Evolutionary conservation across 768 basidiomycete genomes (phyloP).

Genomic region (Lentinus tigrinus): DNA sequence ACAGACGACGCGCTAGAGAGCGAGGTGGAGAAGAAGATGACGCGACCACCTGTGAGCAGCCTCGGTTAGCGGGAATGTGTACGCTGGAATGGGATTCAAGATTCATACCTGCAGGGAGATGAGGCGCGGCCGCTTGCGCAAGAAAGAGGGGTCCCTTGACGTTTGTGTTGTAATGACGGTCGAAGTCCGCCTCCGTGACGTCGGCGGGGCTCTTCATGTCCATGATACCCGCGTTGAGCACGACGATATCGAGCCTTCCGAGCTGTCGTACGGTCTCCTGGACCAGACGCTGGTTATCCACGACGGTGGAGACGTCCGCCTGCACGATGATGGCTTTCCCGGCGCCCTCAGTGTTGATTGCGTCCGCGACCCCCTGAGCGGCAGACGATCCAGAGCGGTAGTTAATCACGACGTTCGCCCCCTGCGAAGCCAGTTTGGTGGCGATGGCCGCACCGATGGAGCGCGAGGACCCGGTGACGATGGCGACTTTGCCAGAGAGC

Average conservation of each 20-base stretch:
- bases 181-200: slow-evolving; percentile 51
- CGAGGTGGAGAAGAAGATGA: slow-evolving; percentile 58
- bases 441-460: slow-evolving; percentile 60
- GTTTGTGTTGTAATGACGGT: slow-evolving; percentile 51
- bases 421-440: slow-evolving; percentile 49
- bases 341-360: slow-evolving; percentile 42
- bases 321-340: slow-evolving; percentile 49
- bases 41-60: slow-evolving; percentile 40
- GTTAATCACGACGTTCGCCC: slow-evolving; percentile 59
- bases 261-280: slow-evolving; percentile 48
- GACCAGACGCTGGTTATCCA: slow-evolving; percentile 47
- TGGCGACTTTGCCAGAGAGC: slow-evolving; percentile 29
- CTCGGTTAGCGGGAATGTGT: not conserved
- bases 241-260: slow-evolving; percentile 56
- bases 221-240: slow-evolving; percentile 61
- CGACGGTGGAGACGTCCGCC: slow-evolving; percentile 49
- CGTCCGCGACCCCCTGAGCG: slow-evolving; percentile 47
- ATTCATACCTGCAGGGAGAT: slow-evolving; percentile 40
- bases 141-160: slow-evolving; percentile 62
- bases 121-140: slow-evolving; percentile 43
- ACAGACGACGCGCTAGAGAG: slow-evolving; percentile 45
- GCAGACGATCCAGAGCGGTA: slow-evolving; percentile 42
- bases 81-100: not conserved
- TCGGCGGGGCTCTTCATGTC: slow-evolving; percentile 47
- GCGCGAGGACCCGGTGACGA: slow-evolving; percentile 62